A percentile compares a stretch with the other conserved stretches of the same genome.
Conservation (phyloP, 1,284 basidiomycete species). For the Cryptococcus neoformans region DNA sequence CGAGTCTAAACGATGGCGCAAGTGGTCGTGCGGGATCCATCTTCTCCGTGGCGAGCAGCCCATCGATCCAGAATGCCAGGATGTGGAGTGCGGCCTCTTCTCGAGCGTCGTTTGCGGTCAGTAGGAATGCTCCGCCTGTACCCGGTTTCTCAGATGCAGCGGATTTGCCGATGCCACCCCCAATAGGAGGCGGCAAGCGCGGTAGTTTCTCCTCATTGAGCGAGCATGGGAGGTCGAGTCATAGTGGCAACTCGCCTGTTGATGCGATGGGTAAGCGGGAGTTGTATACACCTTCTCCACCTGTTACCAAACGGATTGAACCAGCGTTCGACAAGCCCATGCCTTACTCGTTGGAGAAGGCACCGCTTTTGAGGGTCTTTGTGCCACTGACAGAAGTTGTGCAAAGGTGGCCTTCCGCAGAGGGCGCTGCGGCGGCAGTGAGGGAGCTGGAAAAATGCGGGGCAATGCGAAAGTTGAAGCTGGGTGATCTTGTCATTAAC, state of each 20-base stretch:
- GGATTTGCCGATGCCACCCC: constrained; percentile 25
- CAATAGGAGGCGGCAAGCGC: constrained; percentile 15
- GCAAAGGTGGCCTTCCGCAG: constrained; percentile 44
- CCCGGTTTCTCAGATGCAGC: constrained; percentile 16
- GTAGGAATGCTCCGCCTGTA: constrained; percentile 17
- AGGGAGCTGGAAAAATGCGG: constrained; percentile 48
- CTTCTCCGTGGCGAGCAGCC: constrained; percentile 42
- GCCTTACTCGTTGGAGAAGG: constrained; percentile 42
- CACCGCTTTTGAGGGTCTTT: constrained; percentile 46
- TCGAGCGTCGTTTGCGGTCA: constrained; percentile 14
- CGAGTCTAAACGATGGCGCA: constrained; percentile 15
- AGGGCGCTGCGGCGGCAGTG: constrained; percentile 39
- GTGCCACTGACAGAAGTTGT: constrained; percentile 42
- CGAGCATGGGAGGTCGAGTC: constrained; percentile 28
- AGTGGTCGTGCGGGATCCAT: constrained; percentile 43
- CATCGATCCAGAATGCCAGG: constrained; percentile 18
- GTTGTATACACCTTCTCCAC: constrained; percentile 10
- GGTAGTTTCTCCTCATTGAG: constrained; percentile 28
- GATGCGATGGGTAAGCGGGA: constrained; percentile 12
- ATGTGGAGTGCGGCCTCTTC: constrained; percentile 10
- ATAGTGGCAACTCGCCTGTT: constrained; percentile 18
- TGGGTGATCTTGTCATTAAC: constrained; percentile 49
- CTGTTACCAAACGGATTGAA: constrained; percentile 20
- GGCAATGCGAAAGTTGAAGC: constrained; percentile 35
- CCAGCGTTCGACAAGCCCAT: constrained; percentile 46